phyloP scores from a whole-genome alignment of 768 basidiomycete genomes.

The Hemileccinum impolitum region DNA sequence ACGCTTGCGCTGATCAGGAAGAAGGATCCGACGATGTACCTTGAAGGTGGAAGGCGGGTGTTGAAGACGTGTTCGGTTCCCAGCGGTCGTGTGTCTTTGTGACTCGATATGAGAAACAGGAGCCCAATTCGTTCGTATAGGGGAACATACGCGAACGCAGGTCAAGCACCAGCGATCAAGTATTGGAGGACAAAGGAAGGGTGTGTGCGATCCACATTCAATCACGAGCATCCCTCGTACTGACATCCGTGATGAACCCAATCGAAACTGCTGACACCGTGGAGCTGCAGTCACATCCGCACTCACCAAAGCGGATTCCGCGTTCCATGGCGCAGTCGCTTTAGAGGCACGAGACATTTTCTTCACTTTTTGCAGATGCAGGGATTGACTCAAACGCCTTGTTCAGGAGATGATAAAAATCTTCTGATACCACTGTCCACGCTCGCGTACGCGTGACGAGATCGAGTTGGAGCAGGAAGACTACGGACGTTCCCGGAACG shows the following conservation, averaged over 20 bases:
- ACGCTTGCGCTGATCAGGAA: conserved; percentile 82
- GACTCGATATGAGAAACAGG: neutral
- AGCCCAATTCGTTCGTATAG: too few species aligned
- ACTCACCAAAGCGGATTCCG: conserved; percentile 49
- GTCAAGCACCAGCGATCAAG: conserved; percentile 23
- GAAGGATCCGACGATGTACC: conserved; percentile 85
- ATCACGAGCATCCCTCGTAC: neutral
- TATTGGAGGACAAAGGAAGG: conserved; percentile 52
- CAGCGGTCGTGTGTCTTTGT: neutral
- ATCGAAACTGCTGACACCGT: conserved; percentile 70
- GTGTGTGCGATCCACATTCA: conserved; percentile 29
- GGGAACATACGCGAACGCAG: conserved; percentile 55
- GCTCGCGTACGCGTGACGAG: conserved; percentile 79
- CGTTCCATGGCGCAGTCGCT: conserved; percentile 57
- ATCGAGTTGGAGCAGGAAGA: conserved; percentile 77
- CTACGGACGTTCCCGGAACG: conserved; percentile 77
- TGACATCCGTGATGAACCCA: conserved; percentile 23
- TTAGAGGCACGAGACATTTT: conserved; percentile 11
- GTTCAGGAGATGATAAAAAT: conserved; percentile 52
- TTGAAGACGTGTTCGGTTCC: conserved; percentile 58
- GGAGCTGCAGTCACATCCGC: conserved; percentile 65
- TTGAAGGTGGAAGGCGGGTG: conserved; percentile 59
- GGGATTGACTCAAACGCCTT: neutral
- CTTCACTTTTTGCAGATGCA: neutral
- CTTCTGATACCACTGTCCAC: conserved; percentile 68